Conservation (phyloP, 2,329 filamentous ascomycete genomes). For the Aureobasidium sp. region DNA sequence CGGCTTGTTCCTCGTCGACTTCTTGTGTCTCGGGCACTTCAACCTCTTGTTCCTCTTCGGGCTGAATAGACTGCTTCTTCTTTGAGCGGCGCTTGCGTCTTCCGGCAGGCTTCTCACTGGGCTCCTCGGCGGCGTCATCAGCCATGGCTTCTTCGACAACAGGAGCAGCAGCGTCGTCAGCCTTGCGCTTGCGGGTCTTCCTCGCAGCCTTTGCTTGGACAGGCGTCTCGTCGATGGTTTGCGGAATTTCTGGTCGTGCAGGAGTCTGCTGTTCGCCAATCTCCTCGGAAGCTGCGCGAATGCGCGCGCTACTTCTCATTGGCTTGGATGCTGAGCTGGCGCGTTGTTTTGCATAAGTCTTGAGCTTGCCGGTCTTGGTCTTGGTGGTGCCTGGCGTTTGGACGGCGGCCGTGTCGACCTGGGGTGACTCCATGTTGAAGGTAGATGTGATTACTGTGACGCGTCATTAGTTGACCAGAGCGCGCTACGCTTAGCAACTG, state of each 20-base stretch:
- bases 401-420: background rate
- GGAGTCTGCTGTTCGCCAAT: background rate
- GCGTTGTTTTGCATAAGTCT: constrained; percentile 9
- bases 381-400: background rate
- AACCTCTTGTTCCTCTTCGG: background rate
- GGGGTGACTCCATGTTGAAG: background rate
- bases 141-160: background rate
- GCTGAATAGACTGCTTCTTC: background rate
- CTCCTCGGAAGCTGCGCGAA: background rate
- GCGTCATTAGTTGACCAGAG: constrained; percentile 5
- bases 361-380: constrained; percentile 8
- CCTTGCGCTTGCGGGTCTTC: background rate
- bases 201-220: constrained; percentile 2
- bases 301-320: constrained; percentile 5
- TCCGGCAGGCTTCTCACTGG: background rate
- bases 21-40: constrained; percentile 14
- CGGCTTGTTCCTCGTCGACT: background rate
- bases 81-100: background rate
- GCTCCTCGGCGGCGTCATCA: background rate
- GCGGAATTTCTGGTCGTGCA: constrained; percentile 1
- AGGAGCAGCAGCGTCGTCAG: background rate
- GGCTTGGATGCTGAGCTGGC: constrained; percentile 1
- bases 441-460: background rate
- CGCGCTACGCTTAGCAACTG: background rate
- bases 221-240: constrained; percentile 3